Percentiles rank a stretch among this genome's conserved stretches.
phyloP scores from a whole-genome alignment of 352 stramenopile species.

The Globisporangium paddicum region DNA sequence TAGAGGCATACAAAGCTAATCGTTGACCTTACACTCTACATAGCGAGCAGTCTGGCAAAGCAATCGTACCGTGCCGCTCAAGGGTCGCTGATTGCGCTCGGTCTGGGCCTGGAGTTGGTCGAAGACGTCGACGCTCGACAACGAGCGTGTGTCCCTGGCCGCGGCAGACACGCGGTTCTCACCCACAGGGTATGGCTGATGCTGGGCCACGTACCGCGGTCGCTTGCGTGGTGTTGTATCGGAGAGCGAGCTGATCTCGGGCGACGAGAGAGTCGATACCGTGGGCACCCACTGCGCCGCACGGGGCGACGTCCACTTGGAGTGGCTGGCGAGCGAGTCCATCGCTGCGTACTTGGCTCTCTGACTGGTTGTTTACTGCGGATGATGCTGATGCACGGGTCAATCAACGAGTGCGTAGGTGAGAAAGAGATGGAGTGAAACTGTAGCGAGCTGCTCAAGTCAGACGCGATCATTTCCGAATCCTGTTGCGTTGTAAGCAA shows the following conservation, averaged over 20 bases:
- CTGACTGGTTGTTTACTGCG: background rate
- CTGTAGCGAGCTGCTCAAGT: too few species aligned
- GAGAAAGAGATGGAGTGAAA: background rate
- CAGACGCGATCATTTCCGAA: too few species aligned
- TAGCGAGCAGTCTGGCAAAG: background rate
- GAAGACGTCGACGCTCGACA: background rate
- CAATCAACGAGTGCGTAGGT: background rate
- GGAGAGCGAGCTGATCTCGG: background rate
- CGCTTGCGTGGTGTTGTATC: background rate
- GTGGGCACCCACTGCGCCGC: background rate
- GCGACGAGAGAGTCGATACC: background rate
- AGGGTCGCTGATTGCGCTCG: background rate
- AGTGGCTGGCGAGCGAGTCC: background rate
- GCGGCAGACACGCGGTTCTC: background rate
- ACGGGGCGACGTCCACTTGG: constrained; percentile 2
- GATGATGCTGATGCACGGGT: background rate
- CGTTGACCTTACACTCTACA: too few species aligned
- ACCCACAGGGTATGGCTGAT: background rate
- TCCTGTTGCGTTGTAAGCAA: too few species aligned
- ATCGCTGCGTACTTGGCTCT: too few species aligned
- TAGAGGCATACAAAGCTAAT: background rate
- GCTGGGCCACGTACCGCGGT: background rate
- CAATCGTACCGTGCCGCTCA: background rate
- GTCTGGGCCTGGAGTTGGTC: background rate
- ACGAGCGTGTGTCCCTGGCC: background rate